Conservation (phyloP, 176 grass and related monocot species). For the Carex cristatella region DNA sequence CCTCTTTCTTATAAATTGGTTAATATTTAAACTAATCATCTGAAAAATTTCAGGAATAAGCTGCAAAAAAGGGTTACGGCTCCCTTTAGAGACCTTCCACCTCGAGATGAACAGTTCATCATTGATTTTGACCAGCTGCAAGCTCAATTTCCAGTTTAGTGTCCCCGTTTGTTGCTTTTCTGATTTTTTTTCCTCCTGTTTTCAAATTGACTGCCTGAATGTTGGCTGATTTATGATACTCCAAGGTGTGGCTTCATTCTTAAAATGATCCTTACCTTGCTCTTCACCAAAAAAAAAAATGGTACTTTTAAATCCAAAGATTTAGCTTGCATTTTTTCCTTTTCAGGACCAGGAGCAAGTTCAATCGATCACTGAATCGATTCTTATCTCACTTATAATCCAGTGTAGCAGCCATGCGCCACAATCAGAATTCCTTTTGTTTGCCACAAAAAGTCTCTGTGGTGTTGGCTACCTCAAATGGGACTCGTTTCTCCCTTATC, state of each 20-base stretch:
- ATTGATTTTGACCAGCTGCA: conserved; percentile 75
- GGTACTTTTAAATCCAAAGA: conserved; percentile 10
- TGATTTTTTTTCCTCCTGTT: background rate
- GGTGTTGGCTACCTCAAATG: conserved; percentile 71
- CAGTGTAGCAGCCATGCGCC: conserved; percentile 76
- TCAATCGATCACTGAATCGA: conserved; percentile 69
- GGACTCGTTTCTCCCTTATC: conserved; percentile 78
- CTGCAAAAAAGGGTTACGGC: conserved; percentile 84
- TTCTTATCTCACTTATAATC: conserved; percentile 76
- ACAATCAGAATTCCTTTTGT: conserved; percentile 90
- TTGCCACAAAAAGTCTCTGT: conserved; percentile 77
- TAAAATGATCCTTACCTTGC: background rate
- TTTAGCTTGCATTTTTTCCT: conserved; percentile 24
- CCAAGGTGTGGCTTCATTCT: background rate
- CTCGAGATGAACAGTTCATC: conserved; percentile 83
- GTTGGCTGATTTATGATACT: background rate
- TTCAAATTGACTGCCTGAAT: background rate
- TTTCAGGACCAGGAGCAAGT: conserved; percentile 85
- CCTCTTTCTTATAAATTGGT: background rate
- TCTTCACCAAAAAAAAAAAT: background rate
- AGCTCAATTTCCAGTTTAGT: conserved; percentile 46
- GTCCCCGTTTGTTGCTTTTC: conserved; percentile 11
- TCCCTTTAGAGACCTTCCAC: conserved; percentile 59
- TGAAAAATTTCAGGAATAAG: conserved; percentile 68
- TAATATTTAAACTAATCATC: conserved; percentile 3